Evolutionary conservation across 495 filamentous ascomycete genomes (phyloP), one percentile per base, ranked within the genome.

Genomic region (Wilcoxina mikolae): DNA sequence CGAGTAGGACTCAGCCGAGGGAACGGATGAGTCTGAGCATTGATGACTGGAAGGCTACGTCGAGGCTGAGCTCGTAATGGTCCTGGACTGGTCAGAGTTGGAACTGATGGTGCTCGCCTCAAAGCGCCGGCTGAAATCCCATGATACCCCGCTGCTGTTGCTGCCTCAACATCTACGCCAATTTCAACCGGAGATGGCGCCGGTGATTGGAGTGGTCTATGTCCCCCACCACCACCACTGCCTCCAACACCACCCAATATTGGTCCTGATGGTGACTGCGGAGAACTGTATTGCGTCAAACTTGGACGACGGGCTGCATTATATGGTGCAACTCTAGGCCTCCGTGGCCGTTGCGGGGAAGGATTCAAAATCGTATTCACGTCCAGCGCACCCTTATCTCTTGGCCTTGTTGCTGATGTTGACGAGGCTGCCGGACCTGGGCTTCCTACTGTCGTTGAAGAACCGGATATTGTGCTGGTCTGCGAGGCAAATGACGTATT

Each of bases 361-460:
- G 62, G 61, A 49, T 65, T 65, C 7, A 65, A 42, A 27, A 65
- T 65, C 33, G 65, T 61, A 20, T 55, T 65, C 9, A 65, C 61
- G 54, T 65, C 61, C 24, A 65, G 42, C 25, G 47, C 47, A 17
- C 43, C 23, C n/a, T n/a, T n/a, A 46, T 24, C 43, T 50, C 47
- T 26, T 10, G 56, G 52, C 18, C 61, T 48, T 39, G 61, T 25
- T 60, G 61, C n/a, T n/a, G n/a, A n/a, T n/a, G n/a, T n/a, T n/a
- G n/a, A n/a, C n/a, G n/a, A n/a, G n/a, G n/a, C n/a, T n/a, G n/a
- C n/a, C n/a, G n/a, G n/a, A 38, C 60, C 61, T 20, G 61, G 61
- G 38, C 61, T 65, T 25, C 56, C 52, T 28, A 65, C 47, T 18
- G 59, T 33, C 22, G 61, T 51, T 43, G 57, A 52, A 56, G 58